Evolutionary conservation across 768 basidiomycete genomes (phyloP), one percentile per base, ranked within the genome.

Genomic region (Pulveroboletus frians): DNA sequence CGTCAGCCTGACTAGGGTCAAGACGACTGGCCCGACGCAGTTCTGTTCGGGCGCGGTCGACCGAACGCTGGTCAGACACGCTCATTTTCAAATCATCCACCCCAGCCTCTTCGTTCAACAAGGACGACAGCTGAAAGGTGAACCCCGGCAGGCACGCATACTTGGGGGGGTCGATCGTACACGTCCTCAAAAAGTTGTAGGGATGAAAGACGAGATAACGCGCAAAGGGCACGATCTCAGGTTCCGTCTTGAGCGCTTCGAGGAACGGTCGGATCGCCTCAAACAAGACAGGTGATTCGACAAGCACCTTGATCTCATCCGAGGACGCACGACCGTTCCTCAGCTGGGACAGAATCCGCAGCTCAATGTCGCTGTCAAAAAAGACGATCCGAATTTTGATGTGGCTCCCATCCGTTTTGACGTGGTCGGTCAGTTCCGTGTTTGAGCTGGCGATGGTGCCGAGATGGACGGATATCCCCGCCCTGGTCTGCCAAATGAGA

Each of bases 1-100:
- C 82, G 47, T 86, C 81, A 0, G 76, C 81, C 59, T 91, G 88
- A 62, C 83, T 85, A 0, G 76, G 71, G 53, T 91, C 88, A 26
- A 91, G 70, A 6, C 75, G 68, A 57, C 82, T 87, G 4, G 67
- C 63, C 15, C 57, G 50, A 36, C 53, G 66, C n/a, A 88, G 62
- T 36, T 72, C 69, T 18, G 62, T 51, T 5, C 79, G 73, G 0
- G 78, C 83, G n/a, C 49, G 50, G 4, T 58, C 70, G n/a, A 84
- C 59, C 0, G 81, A 80, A 9, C 46, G 52, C 8, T 59, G 64
- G 46, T 79, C 73, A 1, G 66, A 62, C 0, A 73, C 72, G 41
- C 66, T 61, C 39, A 84, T 65, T 37, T 62, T 66, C 13, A 80
- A 53, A 40, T 74, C 70, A 7, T 57, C 58, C 5, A 74, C 65